Evolutionary conservation across 441 rosid species (phyloP), one percentile per base, ranked within the genome.

Genomic region (Pelargonium australe): DNA sequence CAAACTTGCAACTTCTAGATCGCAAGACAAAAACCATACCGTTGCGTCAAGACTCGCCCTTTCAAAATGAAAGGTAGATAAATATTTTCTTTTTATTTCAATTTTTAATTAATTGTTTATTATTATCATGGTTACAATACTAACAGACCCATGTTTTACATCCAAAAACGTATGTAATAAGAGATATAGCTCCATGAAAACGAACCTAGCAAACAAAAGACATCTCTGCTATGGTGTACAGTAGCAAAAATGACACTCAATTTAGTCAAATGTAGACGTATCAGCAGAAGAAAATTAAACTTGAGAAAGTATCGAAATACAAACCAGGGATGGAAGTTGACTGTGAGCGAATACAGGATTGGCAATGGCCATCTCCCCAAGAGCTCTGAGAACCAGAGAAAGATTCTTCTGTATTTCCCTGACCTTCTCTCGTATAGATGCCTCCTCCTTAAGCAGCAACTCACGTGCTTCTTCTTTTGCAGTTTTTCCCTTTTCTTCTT

Each of bases 391-490:
- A 85, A 87, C 80, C 82, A 86, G 72, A 61, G 93, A 88, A 67
- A 93, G 82, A 76, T 81, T 89, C 60, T 74, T 82, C 70, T 93
- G 92, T 78, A 93, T 83, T 67, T 61, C 79, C 60, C 43, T 72
- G 77, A 96, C 97, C 68, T 83, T 86, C 81, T 85, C 88, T 53
- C 99, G 93, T 68, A 80, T 72, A 9, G 82, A 78, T 64, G 92
- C 90, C 89, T 96, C 99, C 83, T 93, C 98, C 81, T 79, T 87
- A 68, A 96, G 98, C 87, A 93, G 76, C 76, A 85, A 72, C 69
- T 93, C 97, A 3, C 97, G 92, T 66, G 97, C 98, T 82, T 93
- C 99, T 83, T 93, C 98, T 79, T 96, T 96, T 65, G 97, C 89
- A 1, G 94, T 91, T 86, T 86, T 96, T 70, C 85, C 97, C 77